phyloP scores from a whole-genome alignment of 441 rosid species.

The Mallotus repandus region DNA sequence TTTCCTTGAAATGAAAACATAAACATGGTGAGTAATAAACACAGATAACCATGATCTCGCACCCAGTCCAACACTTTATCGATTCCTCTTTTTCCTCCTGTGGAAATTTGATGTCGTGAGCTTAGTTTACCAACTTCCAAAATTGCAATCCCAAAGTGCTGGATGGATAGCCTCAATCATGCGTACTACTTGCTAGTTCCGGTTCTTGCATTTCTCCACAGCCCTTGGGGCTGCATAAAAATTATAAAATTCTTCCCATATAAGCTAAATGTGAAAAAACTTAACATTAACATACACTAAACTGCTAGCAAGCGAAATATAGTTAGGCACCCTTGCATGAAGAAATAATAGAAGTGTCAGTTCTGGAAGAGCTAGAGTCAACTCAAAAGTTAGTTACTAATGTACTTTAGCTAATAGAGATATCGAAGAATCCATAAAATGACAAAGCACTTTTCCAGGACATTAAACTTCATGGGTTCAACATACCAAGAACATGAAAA shows the following conservation, averaged over 20 bases:
- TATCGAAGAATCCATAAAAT: background rate
- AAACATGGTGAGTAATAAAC: constrained; percentile 15
- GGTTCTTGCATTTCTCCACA: constrained; percentile 54
- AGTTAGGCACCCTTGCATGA: background rate
- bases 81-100: background rate
- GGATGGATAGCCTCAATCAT: constrained; percentile 30
- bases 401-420: background rate
- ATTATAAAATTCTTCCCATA: constrained; percentile 4
- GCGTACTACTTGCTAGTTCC: constrained; percentile 33
- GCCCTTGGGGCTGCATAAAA: constrained; percentile 64
- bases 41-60: constrained; percentile 30
- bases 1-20: constrained; percentile 12
- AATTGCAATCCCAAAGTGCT: constrained; percentile 17
- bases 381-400: background rate
- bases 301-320: background rate
- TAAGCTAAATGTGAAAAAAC: background rate
- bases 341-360: background rate
- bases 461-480: background rate
- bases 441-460: background rate
- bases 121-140: constrained; percentile 14
- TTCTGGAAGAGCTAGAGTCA: background rate
- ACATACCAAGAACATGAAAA: background rate
- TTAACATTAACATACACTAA: background rate
- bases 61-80: constrained; percentile 29
- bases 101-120: constrained; percentile 3